Evolutionary conservation across 179 eudicot genomes (phyloP).

Genomic region (Silene vulgaris): DNA sequence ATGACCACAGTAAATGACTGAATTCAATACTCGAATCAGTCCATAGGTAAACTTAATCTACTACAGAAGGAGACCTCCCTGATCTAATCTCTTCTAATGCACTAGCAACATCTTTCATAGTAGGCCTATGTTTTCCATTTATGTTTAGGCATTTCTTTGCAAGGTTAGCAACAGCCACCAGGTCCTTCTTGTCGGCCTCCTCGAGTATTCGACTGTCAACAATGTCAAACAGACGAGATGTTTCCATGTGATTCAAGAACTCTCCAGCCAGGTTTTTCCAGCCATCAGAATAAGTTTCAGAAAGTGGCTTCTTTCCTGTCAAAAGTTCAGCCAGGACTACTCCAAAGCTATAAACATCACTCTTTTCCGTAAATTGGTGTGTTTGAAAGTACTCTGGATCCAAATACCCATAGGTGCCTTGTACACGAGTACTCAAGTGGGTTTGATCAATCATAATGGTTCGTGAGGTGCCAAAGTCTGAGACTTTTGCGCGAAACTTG

Average conservation of each 20-base stretch:
- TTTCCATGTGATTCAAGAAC: conserved; percentile 17
- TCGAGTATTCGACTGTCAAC: conserved; percentile 15
- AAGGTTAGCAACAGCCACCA: conserved; percentile 2
- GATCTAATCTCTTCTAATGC: conserved; percentile 23
- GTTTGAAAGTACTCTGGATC: conserved; percentile 27
- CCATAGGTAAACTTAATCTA: background rate
- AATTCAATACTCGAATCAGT: background rate
- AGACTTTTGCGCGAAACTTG: conserved; percentile 20
- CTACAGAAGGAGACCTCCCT: background rate
- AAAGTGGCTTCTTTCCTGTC: conserved; percentile 19
- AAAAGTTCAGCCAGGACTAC: conserved; percentile 25
- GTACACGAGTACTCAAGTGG: conserved; percentile 23
- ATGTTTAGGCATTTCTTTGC: conserved; percentile 25
- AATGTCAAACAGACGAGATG: conserved; percentile 3
- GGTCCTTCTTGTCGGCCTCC: conserved; percentile 20
- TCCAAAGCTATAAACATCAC: conserved; percentile 28
- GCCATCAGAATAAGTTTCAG: conserved; percentile 10
- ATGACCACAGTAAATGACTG: background rate
- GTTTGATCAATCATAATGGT: conserved; percentile 25
- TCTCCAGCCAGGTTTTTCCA: conserved; percentile 21
- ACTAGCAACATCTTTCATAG: conserved; percentile 25
- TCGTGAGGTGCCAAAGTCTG: conserved; percentile 26
- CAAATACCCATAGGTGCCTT: conserved; percentile 25
- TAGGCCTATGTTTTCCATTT: conserved; percentile 21
- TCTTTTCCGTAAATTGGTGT: conserved; percentile 26